These are phyloP conservation scores for Didymella keratinophila DNA, from an alignment of 2,329 filamentous ascomycete species.

Conservation along the genomic window DNA sequence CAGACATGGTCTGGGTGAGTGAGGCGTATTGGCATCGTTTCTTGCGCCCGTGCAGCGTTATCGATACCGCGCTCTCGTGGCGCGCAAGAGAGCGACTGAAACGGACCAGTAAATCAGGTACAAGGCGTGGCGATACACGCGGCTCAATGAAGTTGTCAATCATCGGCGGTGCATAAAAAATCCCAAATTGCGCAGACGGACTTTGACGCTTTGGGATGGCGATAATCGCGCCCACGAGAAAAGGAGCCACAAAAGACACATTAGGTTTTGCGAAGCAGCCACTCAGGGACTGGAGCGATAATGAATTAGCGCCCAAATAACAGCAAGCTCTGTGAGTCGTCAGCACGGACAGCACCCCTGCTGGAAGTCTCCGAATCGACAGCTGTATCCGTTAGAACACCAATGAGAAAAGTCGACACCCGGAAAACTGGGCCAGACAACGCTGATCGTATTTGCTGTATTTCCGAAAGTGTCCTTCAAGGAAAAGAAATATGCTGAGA, in stretches of 20 bases:
- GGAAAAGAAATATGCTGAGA: slow-evolving; percentile 43
- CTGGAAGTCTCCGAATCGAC: slow-evolving; percentile 46
- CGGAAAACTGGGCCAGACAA: slow-evolving; percentile 41
- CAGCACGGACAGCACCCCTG: slow-evolving; percentile 40
- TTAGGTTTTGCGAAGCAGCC: slow-evolving; percentile 48
- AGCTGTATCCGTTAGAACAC: slow-evolving; percentile 38
- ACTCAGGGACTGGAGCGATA: slow-evolving; percentile 42
- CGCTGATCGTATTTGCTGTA: slow-evolving; percentile 50
- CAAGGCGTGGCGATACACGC: slow-evolving; percentile 41
- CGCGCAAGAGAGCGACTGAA: slow-evolving; percentile 28
- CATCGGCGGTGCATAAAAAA: slow-evolving; percentile 46
- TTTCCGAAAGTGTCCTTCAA: slow-evolving; percentile 49
- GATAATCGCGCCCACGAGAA: slow-evolving; percentile 39
- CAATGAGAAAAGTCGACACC: slow-evolving; percentile 40
- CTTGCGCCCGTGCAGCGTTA: slow-evolving; percentile 35
- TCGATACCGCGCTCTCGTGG: slow-evolving; percentile 45
- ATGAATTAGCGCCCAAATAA: slow-evolving; percentile 48
- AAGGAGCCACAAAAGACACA: slow-evolving; percentile 44
- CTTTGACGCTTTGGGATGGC: slow-evolving; percentile 49
- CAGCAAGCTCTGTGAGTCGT: slow-evolving; percentile 44
- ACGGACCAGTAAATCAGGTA: slow-evolving; percentile 38
- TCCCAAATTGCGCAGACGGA: slow-evolving; percentile 35
- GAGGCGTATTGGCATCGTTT: slow-evolving; percentile 43
- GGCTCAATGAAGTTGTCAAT: slow-evolving; percentile 34
- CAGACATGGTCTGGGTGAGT: slow-evolving; percentile 31